Percentiles rank a stretch among this genome's conserved stretches.
Conservation (phyloP, 1,284 basidiomycete species). For the Cutaneotrichosporon dermatis region DNA sequence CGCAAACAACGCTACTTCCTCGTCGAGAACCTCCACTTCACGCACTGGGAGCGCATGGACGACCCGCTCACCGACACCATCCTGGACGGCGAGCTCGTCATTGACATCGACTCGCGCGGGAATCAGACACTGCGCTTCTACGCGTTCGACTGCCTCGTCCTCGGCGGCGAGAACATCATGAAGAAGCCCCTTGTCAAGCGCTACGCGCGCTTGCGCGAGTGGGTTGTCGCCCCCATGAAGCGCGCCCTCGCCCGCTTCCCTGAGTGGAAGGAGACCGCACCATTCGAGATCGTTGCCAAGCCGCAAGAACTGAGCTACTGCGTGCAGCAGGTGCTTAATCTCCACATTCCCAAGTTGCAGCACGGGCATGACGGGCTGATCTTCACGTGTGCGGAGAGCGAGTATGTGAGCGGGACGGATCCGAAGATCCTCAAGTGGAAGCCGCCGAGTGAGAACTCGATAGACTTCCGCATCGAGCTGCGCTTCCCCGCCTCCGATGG, state of each 20-base stretch:
- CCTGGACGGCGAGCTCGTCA: conserved; percentile 90
- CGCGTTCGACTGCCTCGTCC: conserved; percentile 89
- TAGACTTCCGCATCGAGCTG: conserved; percentile 92
- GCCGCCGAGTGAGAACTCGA: conserved; percentile 93
- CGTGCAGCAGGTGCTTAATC: conserved; percentile 74
- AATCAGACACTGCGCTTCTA: conserved; percentile 77
- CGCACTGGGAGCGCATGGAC: conserved; percentile 68
- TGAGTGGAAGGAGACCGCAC: conserved; percentile 59
- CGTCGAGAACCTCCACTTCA: conserved; percentile 74
- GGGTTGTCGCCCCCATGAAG: conserved; percentile 75
- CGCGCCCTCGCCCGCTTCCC: conserved; percentile 63
- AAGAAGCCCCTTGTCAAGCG: conserved; percentile 72
- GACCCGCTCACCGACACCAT: conserved; percentile 71
- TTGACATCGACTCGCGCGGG: conserved; percentile 75
- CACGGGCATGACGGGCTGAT: conserved; percentile 97
- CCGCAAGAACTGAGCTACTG: conserved; percentile 84
- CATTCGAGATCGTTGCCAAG: conserved; percentile 90
- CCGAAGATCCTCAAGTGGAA: conserved; percentile 96
- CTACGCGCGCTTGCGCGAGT: conserved; percentile 77
- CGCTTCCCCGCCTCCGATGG: conserved; percentile 70
- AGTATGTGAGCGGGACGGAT: conserved; percentile 87
- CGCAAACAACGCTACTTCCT: conserved; percentile 83
- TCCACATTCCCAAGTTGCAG: conserved; percentile 79
- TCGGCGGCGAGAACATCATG: conserved; percentile 84
- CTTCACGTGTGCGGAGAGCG: conserved; percentile 84